These are phyloP conservation scores for Ilyonectria mors-panacis DNA, from an alignment of 2,329 filamentous ascomycete genomes.

Conservation along the genomic window DNA sequence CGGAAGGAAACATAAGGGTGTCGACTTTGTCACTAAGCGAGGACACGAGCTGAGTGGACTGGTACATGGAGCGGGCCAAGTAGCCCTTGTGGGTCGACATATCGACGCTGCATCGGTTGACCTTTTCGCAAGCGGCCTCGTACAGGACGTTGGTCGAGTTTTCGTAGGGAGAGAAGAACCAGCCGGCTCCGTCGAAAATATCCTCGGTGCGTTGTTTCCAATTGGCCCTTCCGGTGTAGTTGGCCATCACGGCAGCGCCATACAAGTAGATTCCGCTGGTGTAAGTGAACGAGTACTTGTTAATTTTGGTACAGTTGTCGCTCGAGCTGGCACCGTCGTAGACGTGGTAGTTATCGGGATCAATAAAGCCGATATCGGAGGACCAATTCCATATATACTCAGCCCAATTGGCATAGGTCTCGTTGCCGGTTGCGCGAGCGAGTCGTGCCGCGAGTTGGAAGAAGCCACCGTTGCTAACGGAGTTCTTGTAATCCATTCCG, in stretches of 20 bases:
- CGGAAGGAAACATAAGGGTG: constrained; percentile 65
- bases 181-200: constrained; percentile 66
- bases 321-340: constrained; percentile 72
- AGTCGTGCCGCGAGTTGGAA: constrained; percentile 86
- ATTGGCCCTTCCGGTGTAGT: constrained; percentile 66
- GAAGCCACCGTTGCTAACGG: constrained; percentile 85
- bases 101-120: constrained; percentile 71
- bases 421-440: constrained; percentile 77
- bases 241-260: constrained; percentile 75
- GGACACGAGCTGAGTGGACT: constrained; percentile 70
- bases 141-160: constrained; percentile 74
- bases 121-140: constrained; percentile 76
- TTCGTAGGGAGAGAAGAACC: constrained; percentile 68
- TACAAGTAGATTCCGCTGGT: constrained; percentile 76
- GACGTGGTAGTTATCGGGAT: constrained; percentile 65
- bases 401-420: constrained; percentile 78
- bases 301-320: constrained; percentile 68
- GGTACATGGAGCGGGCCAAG: constrained; percentile 75
- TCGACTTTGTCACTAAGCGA: constrained; percentile 65
- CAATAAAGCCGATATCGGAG: constrained; percentile 69
- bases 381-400: constrained; percentile 78
- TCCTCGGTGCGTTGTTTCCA: constrained; percentile 69
- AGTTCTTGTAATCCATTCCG: constrained; percentile 88
- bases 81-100: constrained; percentile 80
- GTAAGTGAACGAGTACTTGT: constrained; percentile 75